These are phyloP conservation scores for Mycosphaerella sp. DNA, from an alignment of 2,329 filamentous ascomycete genomes.

Conservation along the genomic window DNA sequence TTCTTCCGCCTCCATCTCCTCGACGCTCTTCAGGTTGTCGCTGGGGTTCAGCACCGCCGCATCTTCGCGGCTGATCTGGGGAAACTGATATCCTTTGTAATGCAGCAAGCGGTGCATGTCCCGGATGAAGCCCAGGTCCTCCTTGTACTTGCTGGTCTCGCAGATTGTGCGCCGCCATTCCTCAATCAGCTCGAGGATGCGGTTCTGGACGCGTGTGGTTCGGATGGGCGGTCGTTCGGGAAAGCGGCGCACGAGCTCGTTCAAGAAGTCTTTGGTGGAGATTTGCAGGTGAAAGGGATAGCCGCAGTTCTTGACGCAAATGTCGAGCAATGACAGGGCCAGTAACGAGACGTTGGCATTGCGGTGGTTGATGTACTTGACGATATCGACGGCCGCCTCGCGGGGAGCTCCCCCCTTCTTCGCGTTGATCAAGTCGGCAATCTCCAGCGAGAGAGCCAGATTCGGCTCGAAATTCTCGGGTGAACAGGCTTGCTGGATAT, in stretches of 20 bases:
- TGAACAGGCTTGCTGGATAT: slow-evolving; percentile 92
- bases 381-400: slow-evolving; percentile 88
- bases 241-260: slow-evolving; percentile 93
- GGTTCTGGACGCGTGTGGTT: slow-evolving; percentile 76
- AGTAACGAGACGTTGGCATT: slow-evolving; percentile 92
- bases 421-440: slow-evolving; percentile 89
- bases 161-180: slow-evolving; percentile 99
- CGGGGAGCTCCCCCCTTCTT: slow-evolving; percentile 95
- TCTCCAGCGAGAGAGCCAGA: slow-evolving; percentile 91
- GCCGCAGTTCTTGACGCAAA: slow-evolving; percentile 99
- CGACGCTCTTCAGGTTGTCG: slow-evolving; percentile 90
- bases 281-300: slow-evolving; percentile 99
- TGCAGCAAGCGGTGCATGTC: slow-evolving; percentile 95
- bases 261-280: slow-evolving; percentile 97
- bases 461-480: slow-evolving; percentile 98
- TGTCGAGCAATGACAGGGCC: slow-evolving; percentile 85
- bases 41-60: slow-evolving; percentile 94
- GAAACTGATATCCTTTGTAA: slow-evolving; percentile 96
- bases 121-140: slow-evolving; percentile 89
- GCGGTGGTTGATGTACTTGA: slow-evolving; percentile 91
- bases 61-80: slow-evolving; percentile 85
- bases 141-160: slow-evolving; percentile 94
- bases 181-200: slow-evolving; percentile 92
- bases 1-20: slow-evolving; percentile 99
- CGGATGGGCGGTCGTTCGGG: slow-evolving; percentile 87